Evolutionary conservation across 164 flowering plant species (phyloP).

Genomic region (Stephania yunnanensis): DNA sequence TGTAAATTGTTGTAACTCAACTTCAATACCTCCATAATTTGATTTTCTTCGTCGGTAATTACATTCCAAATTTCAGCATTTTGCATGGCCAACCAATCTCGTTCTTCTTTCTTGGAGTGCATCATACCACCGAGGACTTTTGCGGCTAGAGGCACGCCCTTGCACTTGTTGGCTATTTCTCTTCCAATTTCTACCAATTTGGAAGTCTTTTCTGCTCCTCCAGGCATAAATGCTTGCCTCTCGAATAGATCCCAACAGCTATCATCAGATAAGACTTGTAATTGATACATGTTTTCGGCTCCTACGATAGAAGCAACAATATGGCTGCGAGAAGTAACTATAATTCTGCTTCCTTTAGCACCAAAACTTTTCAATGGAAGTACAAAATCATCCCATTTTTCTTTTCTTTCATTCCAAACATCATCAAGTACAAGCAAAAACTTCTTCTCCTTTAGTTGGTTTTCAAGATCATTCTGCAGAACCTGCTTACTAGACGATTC

Average conservation of each 20-base stretch:
- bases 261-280: background rate
- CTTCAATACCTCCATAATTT: background rate
- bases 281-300: background rate
- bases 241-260: background rate
- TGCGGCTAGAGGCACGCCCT: too few species aligned
- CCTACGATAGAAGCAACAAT: background rate
- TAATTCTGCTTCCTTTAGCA: background rate
- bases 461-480: too few species aligned
- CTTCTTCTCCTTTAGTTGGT: too few species aligned
- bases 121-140: background rate
- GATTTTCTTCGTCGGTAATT: background rate
- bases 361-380: background rate
- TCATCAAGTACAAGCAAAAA: too few species aligned
- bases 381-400: conserved; percentile 1
- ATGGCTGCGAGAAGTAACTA: background rate
- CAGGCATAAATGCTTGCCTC: background rate
- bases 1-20: background rate
- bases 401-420: background rate
- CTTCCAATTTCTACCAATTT: background rate
- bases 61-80: background rate
- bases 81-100: background rate
- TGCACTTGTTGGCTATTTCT: background rate
- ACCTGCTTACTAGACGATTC: too few species aligned
- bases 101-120: background rate
- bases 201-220: background rate